These are phyloP conservation scores for Cardamine resedifolia DNA, from an alignment of 345 rosid species.

Conservation along the genomic window DNA sequence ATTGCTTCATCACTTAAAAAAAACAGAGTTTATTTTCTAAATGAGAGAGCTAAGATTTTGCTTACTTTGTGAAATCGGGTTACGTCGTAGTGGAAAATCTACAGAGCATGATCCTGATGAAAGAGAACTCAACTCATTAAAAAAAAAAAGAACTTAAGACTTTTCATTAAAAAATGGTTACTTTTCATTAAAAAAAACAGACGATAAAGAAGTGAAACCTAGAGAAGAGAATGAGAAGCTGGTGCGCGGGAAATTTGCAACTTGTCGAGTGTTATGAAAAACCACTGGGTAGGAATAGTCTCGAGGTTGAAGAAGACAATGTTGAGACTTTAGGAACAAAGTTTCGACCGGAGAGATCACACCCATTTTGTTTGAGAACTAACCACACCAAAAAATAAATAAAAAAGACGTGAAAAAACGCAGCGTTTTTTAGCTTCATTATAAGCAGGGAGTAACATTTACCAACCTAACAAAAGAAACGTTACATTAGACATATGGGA, in stretches of 20 bases:
- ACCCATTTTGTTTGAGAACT: slow-evolving; percentile 14
- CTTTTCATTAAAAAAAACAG: not conserved
- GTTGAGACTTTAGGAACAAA: slow-evolving; percentile 28
- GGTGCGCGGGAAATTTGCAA: not conserved
- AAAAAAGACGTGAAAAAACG: slow-evolving; percentile 13
- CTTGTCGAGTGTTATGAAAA: slow-evolving; percentile 5
- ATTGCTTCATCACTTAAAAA: not conserved
- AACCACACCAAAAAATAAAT: not conserved
- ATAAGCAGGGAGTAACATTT: not conserved
- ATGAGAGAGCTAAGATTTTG: not conserved
- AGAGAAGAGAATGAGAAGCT: slow-evolving; percentile 21
- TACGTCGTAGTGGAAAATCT: slow-evolving; percentile 26
- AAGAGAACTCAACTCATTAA: not conserved
- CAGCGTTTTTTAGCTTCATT: not conserved
- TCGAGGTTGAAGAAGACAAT: slow-evolving; percentile 31
- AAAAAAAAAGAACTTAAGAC: not conserved
- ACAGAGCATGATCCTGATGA: slow-evolving; percentile 17
- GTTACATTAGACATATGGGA: not conserved
- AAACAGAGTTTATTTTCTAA: slow-evolving; percentile 14
- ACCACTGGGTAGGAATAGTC: not conserved
- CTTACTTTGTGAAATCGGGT: slow-evolving; percentile 39
- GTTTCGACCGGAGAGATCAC: slow-evolving; percentile 28
- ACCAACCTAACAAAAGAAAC: slow-evolving; percentile 18
- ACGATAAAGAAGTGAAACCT: slow-evolving; percentile 24
- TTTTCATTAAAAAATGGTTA: not conserved